These are phyloP conservation scores for Rhynchospora tenuis DNA, from an alignment of 176 grass and related monocot species.

Conservation along the genomic window DNA sequence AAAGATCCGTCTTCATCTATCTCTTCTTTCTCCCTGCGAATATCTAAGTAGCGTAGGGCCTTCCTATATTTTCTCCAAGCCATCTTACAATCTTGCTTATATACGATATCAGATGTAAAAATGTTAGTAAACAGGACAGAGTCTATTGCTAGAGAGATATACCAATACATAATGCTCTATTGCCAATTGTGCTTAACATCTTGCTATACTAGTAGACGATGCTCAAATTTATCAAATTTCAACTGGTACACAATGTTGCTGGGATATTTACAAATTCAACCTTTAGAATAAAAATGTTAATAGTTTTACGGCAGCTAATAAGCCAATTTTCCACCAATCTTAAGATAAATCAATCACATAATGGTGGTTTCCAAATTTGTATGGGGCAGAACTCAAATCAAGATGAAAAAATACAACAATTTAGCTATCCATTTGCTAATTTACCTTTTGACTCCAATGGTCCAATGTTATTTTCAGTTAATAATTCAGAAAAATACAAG, in stretches of 20 bases:
- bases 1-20: constrained; percentile 76
- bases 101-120: constrained; percentile 1
- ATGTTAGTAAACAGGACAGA: neutral
- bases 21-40: constrained; percentile 99
- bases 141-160: neutral
- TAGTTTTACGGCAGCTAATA: neutral
- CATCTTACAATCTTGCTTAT: constrained; percentile 94
- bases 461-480: neutral
- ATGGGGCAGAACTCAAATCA: neutral
- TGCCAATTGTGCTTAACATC: neutral
- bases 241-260: neutral
- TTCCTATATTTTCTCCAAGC: constrained; percentile 97
- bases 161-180: neutral
- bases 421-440: neutral
- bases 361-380: neutral
- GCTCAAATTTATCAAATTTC: neutral
- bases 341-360: neutral
- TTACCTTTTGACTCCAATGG: neutral
- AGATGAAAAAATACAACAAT: neutral
- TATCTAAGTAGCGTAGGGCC: constrained; percentile 82
- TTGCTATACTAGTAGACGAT: neutral
- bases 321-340: neutral
- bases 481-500: neutral
- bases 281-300: neutral
- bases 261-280: neutral